These are phyloP conservation scores for Neurospora crassa DNA, from an alignment of 2,329 filamentous ascomycete species.

Conservation along the genomic window DNA sequence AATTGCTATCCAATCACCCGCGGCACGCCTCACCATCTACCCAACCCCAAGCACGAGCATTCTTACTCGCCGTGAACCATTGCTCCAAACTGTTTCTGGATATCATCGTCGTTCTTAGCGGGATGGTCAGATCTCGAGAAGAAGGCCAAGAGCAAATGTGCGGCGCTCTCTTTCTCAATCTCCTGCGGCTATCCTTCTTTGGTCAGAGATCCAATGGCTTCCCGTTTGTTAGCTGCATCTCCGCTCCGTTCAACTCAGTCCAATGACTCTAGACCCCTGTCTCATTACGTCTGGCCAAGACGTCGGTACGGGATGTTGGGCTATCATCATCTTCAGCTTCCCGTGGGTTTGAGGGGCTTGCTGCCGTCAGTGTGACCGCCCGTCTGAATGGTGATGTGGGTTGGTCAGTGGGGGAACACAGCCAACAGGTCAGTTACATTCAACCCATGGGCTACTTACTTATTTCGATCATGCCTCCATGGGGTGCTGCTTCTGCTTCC, in stretches of 20 bases:
- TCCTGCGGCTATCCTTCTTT: neutral
- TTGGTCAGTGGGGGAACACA: neutral
- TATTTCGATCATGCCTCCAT: neutral
- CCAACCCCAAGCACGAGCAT: neutral
- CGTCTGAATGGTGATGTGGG: neutral
- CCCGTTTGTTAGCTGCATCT: neutral
- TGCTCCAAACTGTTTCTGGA: neutral
- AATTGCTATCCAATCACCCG: neutral
- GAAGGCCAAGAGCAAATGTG: neutral
- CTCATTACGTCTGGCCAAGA: neutral
- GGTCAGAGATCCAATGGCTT: neutral
- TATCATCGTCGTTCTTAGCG: neutral
- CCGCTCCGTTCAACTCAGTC: neutral
- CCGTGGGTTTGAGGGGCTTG: neutral
- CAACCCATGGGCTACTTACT: neutral
- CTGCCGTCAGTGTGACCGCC: neutral
- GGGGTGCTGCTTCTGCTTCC: neutral
- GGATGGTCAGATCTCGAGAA: neutral
- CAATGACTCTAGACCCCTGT: neutral
- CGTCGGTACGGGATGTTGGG: neutral
- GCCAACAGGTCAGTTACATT: neutral
- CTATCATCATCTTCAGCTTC: neutral
- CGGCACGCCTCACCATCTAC: neutral
- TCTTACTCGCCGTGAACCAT: neutral
- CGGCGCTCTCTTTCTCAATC: neutral